Evolutionary conservation across 1,139 yeast species (phyloP), one percentile per base, ranked within the genome.

Genomic region (Kluyveromyces marxianus): DNA sequence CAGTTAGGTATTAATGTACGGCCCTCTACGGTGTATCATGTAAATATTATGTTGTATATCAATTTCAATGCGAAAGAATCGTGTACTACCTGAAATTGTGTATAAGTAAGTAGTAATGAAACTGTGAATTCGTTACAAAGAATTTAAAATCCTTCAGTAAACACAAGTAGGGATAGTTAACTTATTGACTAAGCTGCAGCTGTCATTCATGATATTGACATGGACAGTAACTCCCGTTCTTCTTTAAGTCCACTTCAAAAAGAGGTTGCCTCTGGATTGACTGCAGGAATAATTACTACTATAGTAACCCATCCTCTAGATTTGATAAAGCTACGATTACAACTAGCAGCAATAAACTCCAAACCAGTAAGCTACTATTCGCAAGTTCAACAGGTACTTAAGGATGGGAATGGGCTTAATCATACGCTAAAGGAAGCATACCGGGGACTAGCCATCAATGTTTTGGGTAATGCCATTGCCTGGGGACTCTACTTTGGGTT

Each of bases 401-500:
- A 46, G 34, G 41, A 45, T 35, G 29, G 48, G 31, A 27, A 26
- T 10, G 39, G 29, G 2, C 39, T 44, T 14, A 25, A 47, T 3
- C 39, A 43, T n/a, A 38, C 56, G 6, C 10, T 68, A 2, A 54
- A 55, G 32, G 74, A 71, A 50, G 54, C 74, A 1, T 92, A 92
- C 59, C 72, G 97, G 47, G 98, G 98, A 0, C 69, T 92, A 1
- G 70, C 79, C 0, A 90, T 95, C 2, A 92, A 90, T 59, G 58
- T 90, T 3, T 47, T 86, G 0, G 98, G 97, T 0, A 88, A 89
- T 53, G 79, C 94, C 0, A 62, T 81, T 0, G 94, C 96, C 0
- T 92, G 98, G 97, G 86, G 89, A 0, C 61, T 85, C 7, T 92
- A 92, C 58, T 92, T 92, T 63, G 75, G 81, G 25, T 67, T 85